phyloP scores from a whole-genome alignment of 2,329 filamentous ascomycete genomes.

The Pseudogymnoascus pannorum region DNA sequence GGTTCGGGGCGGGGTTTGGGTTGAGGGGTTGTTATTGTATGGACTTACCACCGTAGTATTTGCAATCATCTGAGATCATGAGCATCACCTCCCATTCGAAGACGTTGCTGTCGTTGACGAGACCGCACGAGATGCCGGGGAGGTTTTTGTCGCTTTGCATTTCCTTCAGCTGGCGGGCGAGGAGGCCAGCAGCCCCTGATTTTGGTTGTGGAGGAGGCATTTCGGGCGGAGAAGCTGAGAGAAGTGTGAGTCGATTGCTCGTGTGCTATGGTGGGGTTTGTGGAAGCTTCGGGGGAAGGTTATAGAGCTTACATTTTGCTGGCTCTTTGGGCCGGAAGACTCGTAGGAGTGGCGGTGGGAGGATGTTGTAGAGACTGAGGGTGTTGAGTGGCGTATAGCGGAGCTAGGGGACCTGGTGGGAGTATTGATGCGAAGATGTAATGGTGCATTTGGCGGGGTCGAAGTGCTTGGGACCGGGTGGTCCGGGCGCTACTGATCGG shows the following conservation, averaged over 20 bases:
- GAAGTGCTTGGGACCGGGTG: background rate
- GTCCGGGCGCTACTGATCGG: background rate
- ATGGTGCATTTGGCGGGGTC: constrained; percentile 8
- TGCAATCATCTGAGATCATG: constrained; percentile 93
- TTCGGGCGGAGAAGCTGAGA: background rate
- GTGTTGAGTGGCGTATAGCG: background rate
- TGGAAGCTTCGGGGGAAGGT: background rate
- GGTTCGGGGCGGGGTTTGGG: background rate
- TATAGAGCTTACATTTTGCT: background rate
- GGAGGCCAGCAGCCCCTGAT: constrained; percentile 55
- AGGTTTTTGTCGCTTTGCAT: constrained; percentile 91
- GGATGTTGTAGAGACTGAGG: background rate
- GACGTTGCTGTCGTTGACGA: constrained; percentile 77
- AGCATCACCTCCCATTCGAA: constrained; percentile 99
- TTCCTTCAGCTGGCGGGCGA: constrained; percentile 82
- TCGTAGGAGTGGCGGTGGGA: background rate
- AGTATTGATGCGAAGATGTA: constrained; percentile 4
- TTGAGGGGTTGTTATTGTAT: background rate
- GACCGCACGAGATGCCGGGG: constrained; percentile 85
- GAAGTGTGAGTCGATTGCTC: background rate
- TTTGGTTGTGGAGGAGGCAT: constrained; percentile 11
- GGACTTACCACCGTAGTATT: constrained; percentile 76
- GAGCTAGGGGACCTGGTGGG: background rate
- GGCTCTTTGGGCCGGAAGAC: background rate
- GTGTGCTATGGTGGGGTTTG: background rate